Base-by-base conservation (phyloP, 306 rosid species). In the Pueraria montana region DNA sequence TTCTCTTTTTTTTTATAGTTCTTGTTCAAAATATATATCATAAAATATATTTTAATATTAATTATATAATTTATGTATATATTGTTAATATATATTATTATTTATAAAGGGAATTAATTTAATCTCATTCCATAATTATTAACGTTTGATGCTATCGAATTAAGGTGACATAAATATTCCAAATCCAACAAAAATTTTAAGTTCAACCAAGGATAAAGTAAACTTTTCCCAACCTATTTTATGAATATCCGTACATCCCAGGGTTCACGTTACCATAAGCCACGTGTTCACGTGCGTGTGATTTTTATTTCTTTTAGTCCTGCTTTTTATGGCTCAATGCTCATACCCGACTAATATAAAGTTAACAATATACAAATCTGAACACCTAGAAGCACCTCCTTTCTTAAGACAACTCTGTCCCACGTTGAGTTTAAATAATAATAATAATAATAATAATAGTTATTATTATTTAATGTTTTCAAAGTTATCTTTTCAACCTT, bases 201-300 rank as follows among this genome's bases (percentile, higher is more conserved):
- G 23, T 50, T 17, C 0, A 8, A 55, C 4, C 23, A 23, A 23
- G 30, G 3, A 58, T 11, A 58, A 58, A 58, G 32, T 23, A 21
- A 58, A 21, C 64, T 58, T 58, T 58, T 58, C 3, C 6, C 10
- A 58, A 23, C 64, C 27, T 18, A 11, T 21, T 58, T 58, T 21
- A 24, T 61, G n/a, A 61, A 61, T 61, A 61, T 61, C 67, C 38
- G 38, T 24, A 24, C 38, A 24, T 61, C 2, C 67, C 18, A 26
- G 4, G 38, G 64, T 21, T 58, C 32, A 55, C 61, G 61, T 53
- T 53, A 3, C 11, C 30, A 56, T 9, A 56, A 21, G 65, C 7
- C 65, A 61, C 67, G 38, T 61, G 67, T 5, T 24, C 38, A 61
- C 67, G 67, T 61, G 67, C 6, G 63, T 56, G 38, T 61, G 34